phyloP scores from a whole-genome alignment of 345 rosid species.

The Passiflora organensis region DNA sequence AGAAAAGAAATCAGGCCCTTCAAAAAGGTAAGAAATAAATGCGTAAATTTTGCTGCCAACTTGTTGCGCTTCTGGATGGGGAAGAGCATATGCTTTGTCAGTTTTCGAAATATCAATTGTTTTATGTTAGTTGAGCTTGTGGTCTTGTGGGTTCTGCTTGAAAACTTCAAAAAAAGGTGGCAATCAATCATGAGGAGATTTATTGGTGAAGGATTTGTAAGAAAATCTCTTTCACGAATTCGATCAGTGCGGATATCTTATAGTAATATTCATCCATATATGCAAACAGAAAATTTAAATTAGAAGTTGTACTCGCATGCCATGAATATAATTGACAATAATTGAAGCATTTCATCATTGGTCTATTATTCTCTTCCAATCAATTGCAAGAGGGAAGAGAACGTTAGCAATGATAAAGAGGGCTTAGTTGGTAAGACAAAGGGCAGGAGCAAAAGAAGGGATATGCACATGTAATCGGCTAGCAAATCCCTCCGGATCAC shows the following conservation, averaged over 20 bases:
- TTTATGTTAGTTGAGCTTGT: background rate
- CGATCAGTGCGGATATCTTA: background rate
- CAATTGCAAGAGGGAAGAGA: constrained; percentile 2
- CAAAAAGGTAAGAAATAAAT: background rate
- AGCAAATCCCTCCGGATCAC: constrained; percentile 34
- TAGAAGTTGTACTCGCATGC: constrained; percentile 33
- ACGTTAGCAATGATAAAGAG: constrained; percentile 12
- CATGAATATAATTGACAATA: constrained; percentile 31
- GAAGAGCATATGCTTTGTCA: constrained; percentile 13
- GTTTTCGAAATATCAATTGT: constrained; percentile 7
- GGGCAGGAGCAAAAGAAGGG: constrained; percentile 39
- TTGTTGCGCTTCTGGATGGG: constrained; percentile 12
- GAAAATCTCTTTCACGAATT: background rate
- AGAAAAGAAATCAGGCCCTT: background rate
- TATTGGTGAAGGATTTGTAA: no score
- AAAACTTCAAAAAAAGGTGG: background rate
- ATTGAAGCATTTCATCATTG: constrained; percentile 12
- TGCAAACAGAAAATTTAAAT: no score
- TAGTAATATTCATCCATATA: no score
- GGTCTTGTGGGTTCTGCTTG: background rate
- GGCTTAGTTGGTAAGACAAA: constrained; percentile 14
- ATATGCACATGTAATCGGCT: constrained; percentile 38
- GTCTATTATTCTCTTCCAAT: constrained; percentile 3
- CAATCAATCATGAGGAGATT: no score
- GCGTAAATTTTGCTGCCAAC: constrained; percentile 9